These are phyloP conservation scores for Harrya chromipes DNA, from an alignment of 768 basidiomycete species.

Conservation along the genomic window DNA sequence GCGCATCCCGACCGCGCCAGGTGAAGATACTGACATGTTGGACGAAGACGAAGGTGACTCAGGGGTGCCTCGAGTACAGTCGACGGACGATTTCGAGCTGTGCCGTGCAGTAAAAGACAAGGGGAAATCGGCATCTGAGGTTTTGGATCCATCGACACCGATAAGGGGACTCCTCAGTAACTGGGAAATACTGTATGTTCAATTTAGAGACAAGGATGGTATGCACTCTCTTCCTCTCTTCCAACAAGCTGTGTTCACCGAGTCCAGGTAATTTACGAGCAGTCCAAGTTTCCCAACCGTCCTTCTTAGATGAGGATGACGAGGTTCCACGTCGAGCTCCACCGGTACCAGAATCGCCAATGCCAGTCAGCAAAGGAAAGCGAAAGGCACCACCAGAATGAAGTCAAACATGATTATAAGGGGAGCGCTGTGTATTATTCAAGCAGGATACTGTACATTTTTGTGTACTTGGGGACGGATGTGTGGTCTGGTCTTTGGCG, in stretches of 20 bases:
- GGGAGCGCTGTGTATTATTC: slow-evolving; percentile 5
- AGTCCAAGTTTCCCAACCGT: slow-evolving; percentile 55
- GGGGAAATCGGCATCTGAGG: slow-evolving; percentile 42
- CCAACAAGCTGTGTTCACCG: background rate
- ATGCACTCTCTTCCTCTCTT: background rate
- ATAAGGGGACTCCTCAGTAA: slow-evolving; percentile 52
- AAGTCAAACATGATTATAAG: background rate
- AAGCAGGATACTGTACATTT: slow-evolving; percentile 16
- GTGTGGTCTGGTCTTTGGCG: too few relatives aligned
- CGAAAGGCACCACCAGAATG: slow-evolving; percentile 48
- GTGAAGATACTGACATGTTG: slow-evolving; percentile 26
- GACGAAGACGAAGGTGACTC: slow-evolving; percentile 4
- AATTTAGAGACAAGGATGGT: slow-evolving; percentile 65
- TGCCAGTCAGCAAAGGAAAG: slow-evolving; percentile 50
- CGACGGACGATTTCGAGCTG: slow-evolving; percentile 58
- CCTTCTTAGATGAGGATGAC: slow-evolving; percentile 62
- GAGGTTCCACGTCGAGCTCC: slow-evolving; percentile 35
- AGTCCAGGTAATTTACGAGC: slow-evolving; percentile 54
- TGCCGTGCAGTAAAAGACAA: slow-evolving; percentile 52
- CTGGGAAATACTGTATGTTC: slow-evolving; percentile 69
- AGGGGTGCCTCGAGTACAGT: slow-evolving; percentile 35
- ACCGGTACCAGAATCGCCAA: slow-evolving; percentile 27
- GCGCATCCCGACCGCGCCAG: slow-evolving; percentile 29
- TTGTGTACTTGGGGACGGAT: background rate
- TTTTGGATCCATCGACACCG: slow-evolving; percentile 40